Evolutionary conservation across 2,329 filamentous ascomycete species (phyloP), one percentile per base, ranked within the genome.

Genomic region (Arthrobotrys sphaeroides): DNA sequence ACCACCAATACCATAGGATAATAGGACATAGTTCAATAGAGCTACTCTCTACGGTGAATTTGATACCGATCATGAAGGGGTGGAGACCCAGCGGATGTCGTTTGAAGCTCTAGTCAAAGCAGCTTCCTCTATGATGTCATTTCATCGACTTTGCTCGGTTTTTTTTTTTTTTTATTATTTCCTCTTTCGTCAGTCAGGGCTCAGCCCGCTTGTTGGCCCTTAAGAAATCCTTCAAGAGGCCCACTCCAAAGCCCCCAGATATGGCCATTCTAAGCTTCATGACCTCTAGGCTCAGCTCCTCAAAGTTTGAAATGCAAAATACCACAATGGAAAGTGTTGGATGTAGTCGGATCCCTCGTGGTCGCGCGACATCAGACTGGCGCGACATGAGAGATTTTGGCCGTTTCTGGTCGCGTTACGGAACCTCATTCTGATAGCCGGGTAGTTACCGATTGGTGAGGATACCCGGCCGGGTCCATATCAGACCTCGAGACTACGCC

Each of bases 301-400:
- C 22, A 26, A 22, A 13, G 22, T 38, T 47, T 20, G 16, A 20
- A n/a, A 36, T 16, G 3, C 40, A 57, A 40, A 73, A 57, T 73
- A 65, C 59, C 68, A 73, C 68, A 49, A n/a, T 3, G 20, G 16
- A 22, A 40, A 59, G 68, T 73, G 68, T 73, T 73, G 68, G 18
- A 22, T 55, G 51, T 55, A 36, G 51, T 55, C 12, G 10, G n/a
- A 33, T 9, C 12, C 28, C 36, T 18, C 13, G 16, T 55, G 51
- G 51, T 38, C 51, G 51, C 51, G 51, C 51, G 51, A 55, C 51
- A 22, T 38, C 28, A 55, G 51, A 33, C 28, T 5, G 28, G 5
- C 28, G 5, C 28, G 28, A 10, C 28, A 33, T 10, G 5, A 53
- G 3, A 40, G 18, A 36, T 24, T 55, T 38, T 55, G 36, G 31